Evolutionary conservation across 2,329 filamentous ascomycete species (phyloP), one percentile per base, ranked within the genome.

Genomic region (Lachnellula arida): DNA sequence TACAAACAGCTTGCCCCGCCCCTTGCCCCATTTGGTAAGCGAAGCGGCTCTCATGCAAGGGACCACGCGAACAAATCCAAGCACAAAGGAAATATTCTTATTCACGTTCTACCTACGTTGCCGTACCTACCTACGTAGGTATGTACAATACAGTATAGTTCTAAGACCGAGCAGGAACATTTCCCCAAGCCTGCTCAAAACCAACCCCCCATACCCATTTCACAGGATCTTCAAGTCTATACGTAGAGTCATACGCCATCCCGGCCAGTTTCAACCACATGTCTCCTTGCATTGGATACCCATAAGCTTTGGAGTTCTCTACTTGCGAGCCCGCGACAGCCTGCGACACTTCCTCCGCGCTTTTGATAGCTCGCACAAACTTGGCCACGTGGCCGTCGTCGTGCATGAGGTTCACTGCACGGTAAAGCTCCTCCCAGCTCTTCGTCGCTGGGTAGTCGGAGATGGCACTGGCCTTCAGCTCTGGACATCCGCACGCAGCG

Each of bases 321-420:
- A n/a, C n/a, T 39, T 49, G 4, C 3, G n/a, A 3, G 19, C 28
- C 3, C 22, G 49, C 54, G 46, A 35, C 35, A 28, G 42, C 34
- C 28, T 80, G 1, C 6, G 23, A 23, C 5, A 77, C 66, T 44
- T 75, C 69, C 67, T 85, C 76, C 2, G 82, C 88, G 62, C 89
- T 71, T 5, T 81, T 79, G 23, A 93, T 68, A 2, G 89, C 85
- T 39, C 91, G 77, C 9, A 86, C 76, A 6, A 93, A 73, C 72
- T 96, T 96, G 57, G 84, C 78, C 17, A 82, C 77, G 71, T 96
- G 91, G 0, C 91, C 91, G 70, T 96, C 91, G 61, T 96, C 91
- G 32, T 50, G 25, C 4, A 51, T 25, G 22, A 51, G 14, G 19
- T 46, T 51, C n/a, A 22, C 25, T 2, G 3, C 28, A 12, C 51